Percentiles rank a stretch among this genome's conserved stretches.
Conservation (phyloP, 2,329 filamentous ascomycete genomes). For the Paracamarosporium sp. region DNA sequence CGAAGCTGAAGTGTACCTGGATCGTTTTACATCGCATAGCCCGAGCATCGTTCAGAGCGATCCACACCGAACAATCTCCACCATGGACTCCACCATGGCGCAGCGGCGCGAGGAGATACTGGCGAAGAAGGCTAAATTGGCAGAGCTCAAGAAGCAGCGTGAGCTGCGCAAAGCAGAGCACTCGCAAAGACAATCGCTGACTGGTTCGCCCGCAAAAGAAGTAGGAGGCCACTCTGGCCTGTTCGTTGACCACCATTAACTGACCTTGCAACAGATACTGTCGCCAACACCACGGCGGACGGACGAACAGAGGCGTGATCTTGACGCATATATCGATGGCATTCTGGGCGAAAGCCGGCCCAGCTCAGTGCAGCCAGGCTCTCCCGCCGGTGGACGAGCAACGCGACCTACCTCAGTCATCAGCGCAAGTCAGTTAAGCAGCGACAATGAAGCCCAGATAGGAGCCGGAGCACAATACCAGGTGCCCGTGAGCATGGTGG, state of each 20-base stretch:
- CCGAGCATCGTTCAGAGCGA: not conserved
- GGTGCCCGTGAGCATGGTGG: constrained; percentile 37
- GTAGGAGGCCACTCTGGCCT: constrained; percentile 54
- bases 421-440: constrained; percentile 81
- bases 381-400: constrained; percentile 55
- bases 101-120: constrained; percentile 93
- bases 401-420: constrained; percentile 88
- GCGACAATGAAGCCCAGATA: constrained; percentile 60
- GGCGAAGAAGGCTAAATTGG: constrained; percentile 95
- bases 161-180: constrained; percentile 81
- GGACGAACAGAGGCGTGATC: constrained; percentile 73
- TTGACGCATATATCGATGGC: constrained; percentile 85
- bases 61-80: constrained; percentile 11
- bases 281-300: constrained; percentile 72
- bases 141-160: constrained; percentile 91
- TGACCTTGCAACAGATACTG: constrained; percentile 60
- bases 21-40: not conserved
- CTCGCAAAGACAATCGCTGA: constrained; percentile 68
- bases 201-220: constrained; percentile 70
- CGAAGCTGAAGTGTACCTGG: not conserved
- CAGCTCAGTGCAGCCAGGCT: constrained; percentile 66
- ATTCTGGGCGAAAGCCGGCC: constrained; percentile 81
- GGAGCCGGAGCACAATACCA: constrained; percentile 37
- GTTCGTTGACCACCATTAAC: constrained; percentile 8
- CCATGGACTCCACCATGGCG: constrained; percentile 65